Conservation (phyloP, 805 yeast species). For the Monosporozyma solicola region DNA sequence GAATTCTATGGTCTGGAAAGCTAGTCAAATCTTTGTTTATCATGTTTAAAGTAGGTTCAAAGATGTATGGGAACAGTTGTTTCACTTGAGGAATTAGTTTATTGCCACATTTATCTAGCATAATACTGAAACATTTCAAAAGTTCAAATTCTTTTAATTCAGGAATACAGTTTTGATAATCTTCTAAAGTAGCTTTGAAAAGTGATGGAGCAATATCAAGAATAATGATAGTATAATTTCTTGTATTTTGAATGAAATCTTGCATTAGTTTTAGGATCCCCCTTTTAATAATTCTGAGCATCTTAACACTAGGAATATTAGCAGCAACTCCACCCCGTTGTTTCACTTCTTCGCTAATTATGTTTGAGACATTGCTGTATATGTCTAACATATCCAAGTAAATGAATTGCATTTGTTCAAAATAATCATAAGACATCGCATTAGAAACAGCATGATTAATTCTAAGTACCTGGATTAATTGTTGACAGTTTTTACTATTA, state of each 20-base stretch:
- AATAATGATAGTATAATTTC: conserved; percentile 69
- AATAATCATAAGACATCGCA: conserved; percentile 83
- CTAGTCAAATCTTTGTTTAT: conserved; percentile 85
- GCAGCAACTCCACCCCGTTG: conserved; percentile 74
- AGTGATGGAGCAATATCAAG: conserved; percentile 70
- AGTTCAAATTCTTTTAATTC: conserved; percentile 97
- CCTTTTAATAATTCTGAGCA: conserved; percentile 86
- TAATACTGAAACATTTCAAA: conserved; percentile 83
- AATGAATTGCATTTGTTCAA: conserved; percentile 71
- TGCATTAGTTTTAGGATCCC: conserved; percentile 81
- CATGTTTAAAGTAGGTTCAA: conserved; percentile 86
- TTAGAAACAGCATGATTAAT: conserved; percentile 89
- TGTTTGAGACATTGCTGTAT: conserved; percentile 72
- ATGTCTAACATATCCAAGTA: conserved; percentile 80
- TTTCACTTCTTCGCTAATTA: conserved; percentile 71
- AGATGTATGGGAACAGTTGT: conserved; percentile 71
- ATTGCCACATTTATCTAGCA: conserved; percentile 79
- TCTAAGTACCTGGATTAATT: conserved; percentile 81
- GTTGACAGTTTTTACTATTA: conserved; percentile 76
- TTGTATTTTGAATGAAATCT: conserved; percentile 75
- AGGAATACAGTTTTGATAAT: conserved; percentile 75
- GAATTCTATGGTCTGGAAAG: conserved; percentile 91
- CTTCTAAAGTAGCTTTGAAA: conserved; percentile 71
- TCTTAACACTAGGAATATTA: conserved; percentile 74
- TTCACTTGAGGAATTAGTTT: conserved; percentile 85